Percentiles rank a stretch among this genome's conserved stretches.
phyloP scores from a whole-genome alignment of 1,284 basidiomycete species.

The Retiboletus flavoniger region DNA sequence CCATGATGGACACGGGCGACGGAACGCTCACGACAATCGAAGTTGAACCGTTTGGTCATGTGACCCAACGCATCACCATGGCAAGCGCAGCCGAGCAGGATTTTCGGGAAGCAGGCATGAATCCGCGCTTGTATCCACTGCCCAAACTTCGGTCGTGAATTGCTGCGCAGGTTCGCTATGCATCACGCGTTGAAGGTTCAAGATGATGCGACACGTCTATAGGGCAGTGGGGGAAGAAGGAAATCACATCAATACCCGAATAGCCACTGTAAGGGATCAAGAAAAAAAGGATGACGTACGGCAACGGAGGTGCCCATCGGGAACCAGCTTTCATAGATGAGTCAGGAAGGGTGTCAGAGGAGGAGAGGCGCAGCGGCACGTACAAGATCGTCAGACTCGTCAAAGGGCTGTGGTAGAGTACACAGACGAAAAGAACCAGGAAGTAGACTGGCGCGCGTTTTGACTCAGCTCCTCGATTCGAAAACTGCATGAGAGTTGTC shows the following conservation, averaged over 20 bases:
- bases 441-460: slow-evolving; percentile 10
- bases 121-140: slow-evolving; percentile 15
- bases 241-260: not conserved
- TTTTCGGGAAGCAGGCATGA: slow-evolving; percentile 16
- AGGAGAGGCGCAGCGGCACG: not conserved
- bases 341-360: slow-evolving; percentile 1
- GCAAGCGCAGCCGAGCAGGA: not conserved
- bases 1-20: not conserved
- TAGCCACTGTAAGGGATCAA: not conserved
- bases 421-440: not conserved
- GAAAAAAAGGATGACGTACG: slow-evolving; percentile 8
- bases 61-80: not conserved
- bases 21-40: not conserved
- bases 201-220: slow-evolving; percentile 23
- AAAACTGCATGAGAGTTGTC: not conserved
- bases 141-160: slow-evolving; percentile 22
- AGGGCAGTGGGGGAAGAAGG: not conserved
- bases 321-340: slow-evolving; percentile 16
- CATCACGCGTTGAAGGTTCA: slow-evolving; percentile 21
- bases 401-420: slow-evolving; percentile 7
- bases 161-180: not conserved
- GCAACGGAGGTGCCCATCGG: slow-evolving; percentile 18
- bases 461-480: not conserved
- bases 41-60: not conserved
- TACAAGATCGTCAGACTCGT: slow-evolving; percentile 16